Base-by-base conservation (phyloP, 164 flowering plant genomes). In the Tetracentron sinense region DNA sequence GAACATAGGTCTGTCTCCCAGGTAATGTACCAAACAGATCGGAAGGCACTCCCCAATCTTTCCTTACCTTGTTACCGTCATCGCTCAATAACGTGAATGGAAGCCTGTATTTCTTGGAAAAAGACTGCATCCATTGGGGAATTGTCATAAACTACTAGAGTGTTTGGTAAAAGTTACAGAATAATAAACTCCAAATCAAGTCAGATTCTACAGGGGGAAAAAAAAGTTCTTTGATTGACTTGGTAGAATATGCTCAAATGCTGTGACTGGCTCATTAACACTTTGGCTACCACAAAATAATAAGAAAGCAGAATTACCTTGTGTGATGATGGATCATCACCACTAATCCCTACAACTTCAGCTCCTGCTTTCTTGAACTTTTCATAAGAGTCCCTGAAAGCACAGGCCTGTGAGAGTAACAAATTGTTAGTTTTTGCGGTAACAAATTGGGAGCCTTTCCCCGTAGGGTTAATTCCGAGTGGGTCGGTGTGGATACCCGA, bases 331-430 rank as follows among this genome's bases (percentile, higher is more conserved):
- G 86, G 15, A 70, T 81, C 87, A 73, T 94, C 96, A 35, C 93
- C 96, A 64, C 99, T 94, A 15, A 94, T 91, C 28, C 99, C 99
- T 54, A 94, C 80, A 55, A 94, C 98, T 76, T 83, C 82, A 52
- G 97, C 97, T 68, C 97, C 97, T 30, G 97, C 96, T 78, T 91
- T 94, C 87, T 94, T 94, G 46, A 91, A 94, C 75, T 94, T 94
- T 78, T 91, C 99, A 65, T 94, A 94, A 2, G 99, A 91, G 74
- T 94, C 99, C 73, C 99, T 83, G 74, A 94, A 94, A 57, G 99
- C 97, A 71, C 97, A 91, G 10, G 97, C 97, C 97, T 94, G 77
- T 25, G 28, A 38, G 5, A 27, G 20, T 4, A n/a, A n/a, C n/a
- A n/a, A n/a, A n/a, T n/a, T n/a, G n/a, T n/a, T n/a, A n/a, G n/a